phyloP scores from a whole-genome alignment of 2,329 filamentous ascomycete genomes.

The Ceratocystiopsis minuta region DNA sequence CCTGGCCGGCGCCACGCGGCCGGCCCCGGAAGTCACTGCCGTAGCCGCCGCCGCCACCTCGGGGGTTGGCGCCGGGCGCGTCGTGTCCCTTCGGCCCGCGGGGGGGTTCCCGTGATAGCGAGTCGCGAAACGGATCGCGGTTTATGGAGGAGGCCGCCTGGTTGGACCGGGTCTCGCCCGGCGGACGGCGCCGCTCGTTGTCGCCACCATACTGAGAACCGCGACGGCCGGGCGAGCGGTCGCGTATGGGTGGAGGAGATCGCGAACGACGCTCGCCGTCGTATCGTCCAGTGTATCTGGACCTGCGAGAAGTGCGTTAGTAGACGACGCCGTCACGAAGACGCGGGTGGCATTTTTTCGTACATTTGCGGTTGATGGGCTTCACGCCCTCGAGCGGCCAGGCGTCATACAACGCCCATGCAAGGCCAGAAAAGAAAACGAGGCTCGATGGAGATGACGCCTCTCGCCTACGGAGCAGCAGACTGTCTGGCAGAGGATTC shows the following conservation, averaged over 20 bases:
- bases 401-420: too few species aligned
- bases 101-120: conserved; percentile 50
- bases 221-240: conserved; percentile 49
- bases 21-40: conserved; percentile 48
- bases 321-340: too few species aligned
- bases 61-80: too few species aligned
- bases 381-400: too few species aligned
- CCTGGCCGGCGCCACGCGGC: conserved; percentile 37
- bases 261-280: conserved; percentile 46
- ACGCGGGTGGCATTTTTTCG: too few species aligned
- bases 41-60: conserved; percentile 22
- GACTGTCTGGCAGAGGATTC: too few species aligned
- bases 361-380: too few species aligned
- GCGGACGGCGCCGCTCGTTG: conserved; percentile 52
- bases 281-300: conserved; percentile 41
- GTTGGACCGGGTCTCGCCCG: conserved; percentile 36
- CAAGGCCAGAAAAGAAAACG: too few species aligned
- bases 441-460: too few species aligned
- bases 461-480: too few species aligned
- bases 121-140: conserved; percentile 38
- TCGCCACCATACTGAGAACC: conserved; percentile 34
- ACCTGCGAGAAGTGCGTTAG: conserved; percentile 19
- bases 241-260: conserved; percentile 32
- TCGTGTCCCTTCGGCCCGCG: conserved; percentile 50
- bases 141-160: conserved; percentile 41